phyloP scores from a whole-genome alignment of 2,329 filamentous ascomycete species.

The Arthrinium phaeospermum region DNA sequence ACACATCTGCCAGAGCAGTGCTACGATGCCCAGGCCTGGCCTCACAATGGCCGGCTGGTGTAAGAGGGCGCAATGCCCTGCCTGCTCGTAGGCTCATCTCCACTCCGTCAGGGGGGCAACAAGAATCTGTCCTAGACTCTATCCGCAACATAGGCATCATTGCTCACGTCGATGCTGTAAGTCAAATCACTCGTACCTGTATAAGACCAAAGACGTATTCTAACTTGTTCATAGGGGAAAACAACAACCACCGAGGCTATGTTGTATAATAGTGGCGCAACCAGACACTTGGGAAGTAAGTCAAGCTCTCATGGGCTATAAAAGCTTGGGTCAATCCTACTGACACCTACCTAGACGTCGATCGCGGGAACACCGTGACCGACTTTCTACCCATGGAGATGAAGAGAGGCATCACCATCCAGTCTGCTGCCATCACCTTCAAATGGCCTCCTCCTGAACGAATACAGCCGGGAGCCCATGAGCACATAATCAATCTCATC shows the following conservation, averaged over 20 bases:
- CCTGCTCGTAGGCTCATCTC: conserved; percentile 27
- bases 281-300: conserved; percentile 78
- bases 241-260: conserved; percentile 99
- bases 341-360: conserved; percentile 68
- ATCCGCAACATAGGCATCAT: conserved; percentile 98
- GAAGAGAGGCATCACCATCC: conserved; percentile 93
- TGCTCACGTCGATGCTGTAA: conserved; percentile 91
- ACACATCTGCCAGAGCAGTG: conserved; percentile 33
- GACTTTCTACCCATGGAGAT: conserved; percentile 95
- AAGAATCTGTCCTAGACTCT: conserved; percentile 54
- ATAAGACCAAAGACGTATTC: background rate
- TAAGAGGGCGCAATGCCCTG: conserved; percentile 21
- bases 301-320: conserved; percentile 19
- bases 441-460: conserved; percentile 72
- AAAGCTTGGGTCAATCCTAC: background rate
- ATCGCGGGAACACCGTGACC: conserved; percentile 95
- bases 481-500: conserved; percentile 79
- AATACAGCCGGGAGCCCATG: conserved; percentile 30
- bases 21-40: conserved; percentile 30
- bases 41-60: conserved; percentile 28
- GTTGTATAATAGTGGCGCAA: conserved; percentile 95
- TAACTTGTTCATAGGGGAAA: conserved; percentile 67
- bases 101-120: conserved; percentile 29
- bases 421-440: conserved; percentile 95
- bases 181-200: conserved; percentile 30